Base-by-base conservation (phyloP, 495 filamentous ascomycete species). In the Articulospora tetracladia region DNA sequence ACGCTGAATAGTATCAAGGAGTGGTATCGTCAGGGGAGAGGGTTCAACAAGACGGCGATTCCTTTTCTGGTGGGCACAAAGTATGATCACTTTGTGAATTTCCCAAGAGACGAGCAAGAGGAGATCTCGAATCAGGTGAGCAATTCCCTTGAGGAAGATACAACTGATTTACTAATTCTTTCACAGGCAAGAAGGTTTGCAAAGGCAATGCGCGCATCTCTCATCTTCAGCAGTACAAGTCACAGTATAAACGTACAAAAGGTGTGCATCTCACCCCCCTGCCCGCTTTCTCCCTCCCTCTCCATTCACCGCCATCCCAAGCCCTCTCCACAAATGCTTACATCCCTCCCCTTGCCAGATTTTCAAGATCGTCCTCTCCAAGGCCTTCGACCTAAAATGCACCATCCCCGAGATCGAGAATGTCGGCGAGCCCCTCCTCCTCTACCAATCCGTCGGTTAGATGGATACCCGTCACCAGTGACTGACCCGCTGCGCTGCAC, bases 201-300 rank as follows among this genome's bases (percentile, higher is more conserved):
- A 58, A 95, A 96, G 70, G 94, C 94, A 13, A 98, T 98, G 94
- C 91, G 93, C 64, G 94, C 94, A 57, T 90, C 89, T 68, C 77
- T 98, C 63, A 97, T 98, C 69, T 98, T 98, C 75, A 96, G 91
- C 76, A 97, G 93, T 71, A 98, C 94, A 27, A 96, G 92, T 72
- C 94, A 98, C 73, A 96, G 92, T 72, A 98, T 98, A 78, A 98
- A 98, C 66, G 94, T 98, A 28, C 94, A 98, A 72, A 98, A 98
- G 89, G 94, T 97, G 68, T 25, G 73, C 61, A 11, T 26, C 17
- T 24, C 3, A 11, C 11, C 15, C 39, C n/a, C 3, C 15, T 44
- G 4, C 3, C 15, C 39, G 8, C 8, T 19, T 44, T 44, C 39
- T 19, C 39, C 3, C 11, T 3, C 39, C 15, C 39, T 11, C 6